Conservation (phyloP, 2,329 filamentous ascomycete genomes). For the Penicillium sp. region DNA sequence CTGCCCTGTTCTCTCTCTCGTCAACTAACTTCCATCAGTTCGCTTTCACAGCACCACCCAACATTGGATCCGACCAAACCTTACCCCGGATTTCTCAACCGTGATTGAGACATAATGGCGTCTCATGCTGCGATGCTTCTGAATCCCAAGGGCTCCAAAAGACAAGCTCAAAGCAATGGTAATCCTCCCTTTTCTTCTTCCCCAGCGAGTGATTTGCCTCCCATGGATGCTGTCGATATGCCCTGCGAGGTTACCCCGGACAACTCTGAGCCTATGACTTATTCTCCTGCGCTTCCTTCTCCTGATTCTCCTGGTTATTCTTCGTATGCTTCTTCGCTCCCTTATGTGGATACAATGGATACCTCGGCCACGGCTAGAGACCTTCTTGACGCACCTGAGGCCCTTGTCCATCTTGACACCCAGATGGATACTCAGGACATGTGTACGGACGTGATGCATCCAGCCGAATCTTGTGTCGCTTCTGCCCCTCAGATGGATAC, state of each 20-base stretch:
- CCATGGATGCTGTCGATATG: not conserved
- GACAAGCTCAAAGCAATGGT: constrained; percentile 39
- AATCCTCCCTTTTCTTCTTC: constrained; percentile 18
- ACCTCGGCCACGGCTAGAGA: not conserved
- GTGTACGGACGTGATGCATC: not conserved
- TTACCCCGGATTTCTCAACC: not conserved
- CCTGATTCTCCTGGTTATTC: not conserved
- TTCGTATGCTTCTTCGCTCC: constrained; percentile 15
- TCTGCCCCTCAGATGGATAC: not conserved
- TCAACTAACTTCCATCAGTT: constrained; percentile 5
- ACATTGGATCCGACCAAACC: constrained; percentile 15
- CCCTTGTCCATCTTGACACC: not conserved
- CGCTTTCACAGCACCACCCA: not conserved
- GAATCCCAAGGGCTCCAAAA: constrained; percentile 45
- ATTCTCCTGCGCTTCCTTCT: not conserved
- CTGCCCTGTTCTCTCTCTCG: not conserved
- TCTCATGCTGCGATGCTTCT: constrained; percentile 45
- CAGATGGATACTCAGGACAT: not conserved
- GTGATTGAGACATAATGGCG: constrained; percentile 32
- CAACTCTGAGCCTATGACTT: not conserved
- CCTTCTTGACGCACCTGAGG: not conserved
- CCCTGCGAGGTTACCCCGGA: not conserved
- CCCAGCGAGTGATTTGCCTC: not conserved
- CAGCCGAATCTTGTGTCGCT: not conserved
- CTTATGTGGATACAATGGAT: not conserved